Evolutionary conservation across 371 early-diverging fungal genomes (phyloP).

Genomic region (Circinella umbellata): DNA sequence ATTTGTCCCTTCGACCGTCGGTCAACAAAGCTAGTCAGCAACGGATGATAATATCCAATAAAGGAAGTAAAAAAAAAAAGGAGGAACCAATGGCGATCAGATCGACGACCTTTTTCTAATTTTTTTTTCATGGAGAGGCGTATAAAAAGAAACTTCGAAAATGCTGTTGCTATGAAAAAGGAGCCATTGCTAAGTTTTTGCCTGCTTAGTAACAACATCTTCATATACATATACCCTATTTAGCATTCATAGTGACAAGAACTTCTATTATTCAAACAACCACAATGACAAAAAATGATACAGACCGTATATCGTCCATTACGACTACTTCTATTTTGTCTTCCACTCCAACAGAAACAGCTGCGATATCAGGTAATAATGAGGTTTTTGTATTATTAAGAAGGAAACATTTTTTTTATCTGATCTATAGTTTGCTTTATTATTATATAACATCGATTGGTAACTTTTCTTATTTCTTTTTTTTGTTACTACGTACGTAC

Average conservation of each 20-base stretch:
- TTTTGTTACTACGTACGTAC: too few relatives aligned
- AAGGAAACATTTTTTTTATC: too few relatives aligned
- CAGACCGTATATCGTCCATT: neutral
- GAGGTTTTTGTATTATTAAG: too few relatives aligned
- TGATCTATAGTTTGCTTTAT: too few relatives aligned
- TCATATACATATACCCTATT: neutral
- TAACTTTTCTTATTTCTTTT: neutral
- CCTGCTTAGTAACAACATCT: too few relatives aligned
- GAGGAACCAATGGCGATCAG: constrained; percentile 5
- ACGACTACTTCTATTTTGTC: neutral
- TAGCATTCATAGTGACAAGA: neutral
- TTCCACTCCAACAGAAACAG: constrained; percentile 1
- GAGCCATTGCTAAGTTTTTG: too few relatives aligned
- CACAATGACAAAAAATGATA: neutral
- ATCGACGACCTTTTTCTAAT: neutral
- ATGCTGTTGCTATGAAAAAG: too few relatives aligned
- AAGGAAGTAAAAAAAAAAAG: neutral
- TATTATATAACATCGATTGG: neutral
- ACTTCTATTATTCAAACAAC: neutral
- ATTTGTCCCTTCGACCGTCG: too few relatives aligned
- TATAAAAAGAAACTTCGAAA: neutral
- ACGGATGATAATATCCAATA: neutral
- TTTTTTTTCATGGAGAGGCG: neutral
- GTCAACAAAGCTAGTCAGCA: too few relatives aligned
- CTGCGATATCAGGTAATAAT: neutral